Evolutionary conservation across 2,329 filamentous ascomycete species (phyloP).

Genomic region (Pseudonectria buxi): DNA sequence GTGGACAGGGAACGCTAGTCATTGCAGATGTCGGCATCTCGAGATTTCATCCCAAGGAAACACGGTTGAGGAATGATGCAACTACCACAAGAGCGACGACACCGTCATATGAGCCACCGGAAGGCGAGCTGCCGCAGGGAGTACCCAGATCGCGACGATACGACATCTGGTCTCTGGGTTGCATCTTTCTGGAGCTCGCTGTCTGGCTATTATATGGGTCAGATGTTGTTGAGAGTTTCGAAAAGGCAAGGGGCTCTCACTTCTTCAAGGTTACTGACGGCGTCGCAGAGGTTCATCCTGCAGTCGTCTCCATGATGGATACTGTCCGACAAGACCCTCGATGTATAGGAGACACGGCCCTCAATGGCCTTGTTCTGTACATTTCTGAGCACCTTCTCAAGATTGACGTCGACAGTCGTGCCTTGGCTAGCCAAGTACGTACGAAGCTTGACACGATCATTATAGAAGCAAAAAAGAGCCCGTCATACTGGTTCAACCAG

Average conservation of each 20-base stretch:
- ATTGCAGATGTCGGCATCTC: slow-evolving; percentile 14
- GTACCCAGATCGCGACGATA: slow-evolving; percentile 4
- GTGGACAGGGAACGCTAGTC: background rate
- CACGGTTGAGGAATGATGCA: slow-evolving; percentile 3
- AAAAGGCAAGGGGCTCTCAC: background rate
- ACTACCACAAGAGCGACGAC: slow-evolving; percentile 8
- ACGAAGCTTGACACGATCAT: too few species aligned
- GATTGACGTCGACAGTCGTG: too few species aligned
- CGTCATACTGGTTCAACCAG: too few species aligned
- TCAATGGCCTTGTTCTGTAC: too few species aligned
- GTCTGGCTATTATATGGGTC: slow-evolving; percentile 10
- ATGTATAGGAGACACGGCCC: too few species aligned
- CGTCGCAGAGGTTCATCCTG: too few species aligned
- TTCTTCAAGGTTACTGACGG: slow-evolving; percentile 1
- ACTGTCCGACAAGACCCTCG: too few species aligned
- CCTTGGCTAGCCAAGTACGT: too few species aligned
- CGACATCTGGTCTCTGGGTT: slow-evolving; percentile 14
- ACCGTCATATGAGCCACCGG: slow-evolving; percentile 10
- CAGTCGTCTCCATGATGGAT: too few species aligned
- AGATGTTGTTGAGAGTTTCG: slow-evolving; percentile 1
- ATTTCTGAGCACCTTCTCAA: too few species aligned
- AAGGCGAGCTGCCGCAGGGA: slow-evolving; percentile 2
- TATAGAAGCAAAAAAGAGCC: too few species aligned
- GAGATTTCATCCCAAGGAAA: slow-evolving; percentile 5
- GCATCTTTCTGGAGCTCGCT: slow-evolving; percentile 11